These are phyloP conservation scores for Pythium angustatum DNA, from an alignment of 352 stramenopile genomes.

Conservation along the genomic window DNA sequence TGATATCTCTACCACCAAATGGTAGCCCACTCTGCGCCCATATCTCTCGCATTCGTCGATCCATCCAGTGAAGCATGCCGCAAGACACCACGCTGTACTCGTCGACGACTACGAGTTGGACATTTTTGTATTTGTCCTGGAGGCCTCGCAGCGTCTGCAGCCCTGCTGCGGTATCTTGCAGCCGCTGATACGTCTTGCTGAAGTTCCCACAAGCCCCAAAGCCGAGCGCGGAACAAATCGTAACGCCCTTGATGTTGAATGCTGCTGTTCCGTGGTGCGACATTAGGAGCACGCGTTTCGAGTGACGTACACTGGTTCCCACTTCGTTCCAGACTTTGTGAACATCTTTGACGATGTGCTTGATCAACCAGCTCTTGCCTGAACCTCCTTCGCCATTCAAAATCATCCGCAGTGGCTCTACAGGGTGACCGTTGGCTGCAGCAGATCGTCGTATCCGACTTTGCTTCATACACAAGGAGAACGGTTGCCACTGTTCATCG, in stretches of 20 bases:
- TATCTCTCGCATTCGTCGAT: constrained; percentile 2
- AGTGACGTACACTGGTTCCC: not conserved
- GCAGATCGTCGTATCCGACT: not conserved
- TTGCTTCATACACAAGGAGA: not conserved
- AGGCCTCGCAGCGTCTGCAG: not conserved
- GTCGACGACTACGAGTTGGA: constrained; percentile 6
- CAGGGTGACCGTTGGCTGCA: not conserved
- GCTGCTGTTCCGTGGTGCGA: constrained; percentile 10
- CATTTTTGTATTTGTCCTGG: not conserved
- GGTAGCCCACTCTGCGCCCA: not conserved
- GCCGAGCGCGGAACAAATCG: not conserved
- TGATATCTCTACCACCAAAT: constrained; percentile 10
- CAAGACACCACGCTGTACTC: constrained; percentile 9
- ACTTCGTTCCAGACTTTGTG: not conserved
- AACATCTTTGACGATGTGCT: constrained; percentile 4
- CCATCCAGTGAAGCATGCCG: constrained; percentile 9
- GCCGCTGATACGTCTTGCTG: not conserved
- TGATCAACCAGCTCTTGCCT: constrained; percentile 15
- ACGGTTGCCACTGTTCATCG: not conserved
- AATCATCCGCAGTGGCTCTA: not conserved
- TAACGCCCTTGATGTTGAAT: not conserved
- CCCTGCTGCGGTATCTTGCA: not conserved
- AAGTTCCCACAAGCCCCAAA: not conserved
- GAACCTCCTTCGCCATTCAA: constrained; percentile 3
- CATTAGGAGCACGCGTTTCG: not conserved